phyloP scores from a whole-genome alignment of 192 early-diverging fungal species.

The Podila minutissima region DNA sequence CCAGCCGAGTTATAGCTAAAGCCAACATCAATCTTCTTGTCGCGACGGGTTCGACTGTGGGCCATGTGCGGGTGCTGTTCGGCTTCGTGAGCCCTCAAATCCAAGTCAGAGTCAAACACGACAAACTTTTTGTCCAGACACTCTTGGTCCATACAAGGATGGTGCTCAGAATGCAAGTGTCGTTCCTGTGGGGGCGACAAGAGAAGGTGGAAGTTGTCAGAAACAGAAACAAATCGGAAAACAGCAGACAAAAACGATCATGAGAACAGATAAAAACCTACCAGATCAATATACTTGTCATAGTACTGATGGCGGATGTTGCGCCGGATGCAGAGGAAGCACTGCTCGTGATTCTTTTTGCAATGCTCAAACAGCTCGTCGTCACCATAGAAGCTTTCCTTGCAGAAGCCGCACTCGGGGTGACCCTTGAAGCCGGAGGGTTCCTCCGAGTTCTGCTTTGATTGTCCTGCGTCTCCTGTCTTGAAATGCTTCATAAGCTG shows the following conservation, averaged over 20 bases:
- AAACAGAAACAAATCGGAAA: background rate
- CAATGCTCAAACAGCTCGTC: constrained; percentile 98
- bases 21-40: constrained; percentile 36
- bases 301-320: constrained; percentile 90
- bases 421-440: constrained; percentile 83
- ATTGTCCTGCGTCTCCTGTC: constrained; percentile 67
- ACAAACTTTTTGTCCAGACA: constrained; percentile 97
- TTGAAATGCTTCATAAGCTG: constrained; percentile 82
- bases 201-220: background rate
- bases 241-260: background rate
- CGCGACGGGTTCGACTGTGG: constrained; percentile 22
- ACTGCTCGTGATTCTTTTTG: constrained; percentile 92
- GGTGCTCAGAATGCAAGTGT: constrained; percentile 88
- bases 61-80: constrained; percentile 35
- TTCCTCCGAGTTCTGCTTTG: constrained; percentile 57
- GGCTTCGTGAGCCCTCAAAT: constrained; percentile 91
- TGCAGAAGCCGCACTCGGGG: constrained; percentile 92
- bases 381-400: constrained; percentile 82
- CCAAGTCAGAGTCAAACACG: constrained; percentile 92
- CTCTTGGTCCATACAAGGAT: constrained; percentile 77
- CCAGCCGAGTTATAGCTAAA: constrained; percentile 18
- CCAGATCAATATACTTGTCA: constrained; percentile 81
- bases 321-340: constrained; percentile 82
- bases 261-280: constrained; percentile 46
- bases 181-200: constrained; percentile 51